Conservation (phyloP, 345 rosid species). For the Dipteronia sinensis region DNA sequence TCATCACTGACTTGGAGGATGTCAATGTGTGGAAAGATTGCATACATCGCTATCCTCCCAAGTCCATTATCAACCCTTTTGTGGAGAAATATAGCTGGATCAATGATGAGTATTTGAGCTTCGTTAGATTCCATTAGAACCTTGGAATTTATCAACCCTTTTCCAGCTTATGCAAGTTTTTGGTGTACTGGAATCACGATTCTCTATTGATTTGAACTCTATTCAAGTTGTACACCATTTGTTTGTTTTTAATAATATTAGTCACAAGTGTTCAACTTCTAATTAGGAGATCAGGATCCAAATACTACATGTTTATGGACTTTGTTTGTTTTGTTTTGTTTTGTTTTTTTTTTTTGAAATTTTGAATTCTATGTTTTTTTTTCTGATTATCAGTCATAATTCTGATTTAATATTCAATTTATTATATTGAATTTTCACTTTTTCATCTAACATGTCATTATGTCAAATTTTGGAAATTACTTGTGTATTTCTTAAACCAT, state of each 20-base stretch:
- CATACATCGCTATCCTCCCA: constrained; percentile 38
- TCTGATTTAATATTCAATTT: no score
- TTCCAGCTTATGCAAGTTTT: no score
- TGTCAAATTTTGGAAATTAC: background rate
- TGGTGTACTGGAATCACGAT: no score
- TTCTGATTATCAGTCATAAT: no score
- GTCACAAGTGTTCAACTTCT: background rate
- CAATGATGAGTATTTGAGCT: constrained; percentile 32
- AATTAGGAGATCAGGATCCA: background rate
- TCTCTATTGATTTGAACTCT: no score
- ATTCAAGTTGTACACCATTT: no score
- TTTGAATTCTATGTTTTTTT: background rate
- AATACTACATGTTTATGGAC: no score
- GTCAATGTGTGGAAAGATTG: constrained; percentile 63
- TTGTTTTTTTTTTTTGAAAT: no score
- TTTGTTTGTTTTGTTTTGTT: no score
- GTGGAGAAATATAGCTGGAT: constrained; percentile 41
- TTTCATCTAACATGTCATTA: background rate
- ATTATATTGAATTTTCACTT: background rate
- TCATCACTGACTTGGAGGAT: constrained; percentile 43
- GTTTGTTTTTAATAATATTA: no score
- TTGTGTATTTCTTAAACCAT: background rate
- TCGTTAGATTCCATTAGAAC: constrained; percentile 15
- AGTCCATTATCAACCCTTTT: constrained; percentile 35
- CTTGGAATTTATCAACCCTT: background rate